Evolutionary conservation across 2,329 filamentous ascomycete genomes (phyloP).

Genomic region (Curvularia verruculosa): DNA sequence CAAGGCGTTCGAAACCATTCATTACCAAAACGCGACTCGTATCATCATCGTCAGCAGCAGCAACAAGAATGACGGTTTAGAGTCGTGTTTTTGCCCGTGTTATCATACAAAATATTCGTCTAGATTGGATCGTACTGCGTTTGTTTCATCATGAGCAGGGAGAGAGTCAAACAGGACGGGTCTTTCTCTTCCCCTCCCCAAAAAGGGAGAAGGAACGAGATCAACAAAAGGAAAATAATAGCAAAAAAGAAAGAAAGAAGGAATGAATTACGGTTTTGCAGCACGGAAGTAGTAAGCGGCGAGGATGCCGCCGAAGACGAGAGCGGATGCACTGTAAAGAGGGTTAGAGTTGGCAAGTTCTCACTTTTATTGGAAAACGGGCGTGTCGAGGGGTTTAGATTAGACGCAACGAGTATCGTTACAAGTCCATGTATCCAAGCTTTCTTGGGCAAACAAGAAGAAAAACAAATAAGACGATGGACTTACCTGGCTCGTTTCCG

Average conservation of each 20-base stretch:
- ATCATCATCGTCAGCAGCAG: background rate
- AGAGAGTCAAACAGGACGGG: too few species aligned
- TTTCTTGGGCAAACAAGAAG: background rate
- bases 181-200: too few species aligned
- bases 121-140: too few species aligned
- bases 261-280: background rate
- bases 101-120: background rate
- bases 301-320: constrained; percentile 14
- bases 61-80: too few species aligned
- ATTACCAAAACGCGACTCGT: background rate
- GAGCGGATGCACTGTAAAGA: constrained; percentile 12
- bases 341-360: constrained; percentile 3
- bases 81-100: background rate
- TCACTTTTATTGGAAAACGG: too few species aligned
- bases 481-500: constrained; percentile 36
- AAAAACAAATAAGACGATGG: background rate
- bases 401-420: background rate
- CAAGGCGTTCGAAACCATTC: background rate
- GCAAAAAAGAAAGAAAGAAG: background rate
- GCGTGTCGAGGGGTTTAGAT: background rate
- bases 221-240: background rate
- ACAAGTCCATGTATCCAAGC: background rate
- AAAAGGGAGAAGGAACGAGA: too few species aligned
- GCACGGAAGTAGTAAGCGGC: constrained; percentile 20
- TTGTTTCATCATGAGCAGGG: background rate